Base-by-base conservation (phyloP, 768 basidiomycete species). In the Pleurotus ostreatus region DNA sequence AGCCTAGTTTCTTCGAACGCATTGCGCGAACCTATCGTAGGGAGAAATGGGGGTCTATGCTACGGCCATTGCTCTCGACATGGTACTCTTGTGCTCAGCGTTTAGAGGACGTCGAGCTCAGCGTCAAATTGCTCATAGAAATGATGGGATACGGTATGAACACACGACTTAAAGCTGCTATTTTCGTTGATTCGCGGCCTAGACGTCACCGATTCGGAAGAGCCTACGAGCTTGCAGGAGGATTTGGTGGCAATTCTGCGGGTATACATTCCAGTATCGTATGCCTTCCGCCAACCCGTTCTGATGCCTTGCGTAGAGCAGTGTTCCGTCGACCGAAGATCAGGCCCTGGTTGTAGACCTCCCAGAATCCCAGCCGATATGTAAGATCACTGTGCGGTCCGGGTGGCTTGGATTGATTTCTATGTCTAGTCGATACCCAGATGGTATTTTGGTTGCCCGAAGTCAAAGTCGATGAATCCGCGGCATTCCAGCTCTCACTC, bases 1-100 rank as follows among this genome's bases (percentile, higher is more conserved):
- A 44, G n/a, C 3, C n/a, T 22, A 95, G 92, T 46, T 98, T 96
- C 72, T 93, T 94, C 68, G 95, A 96, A 65, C 85, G 94, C 12
- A 96, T 98, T 57, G 87, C 89, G 1, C 88, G 84, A 67, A 89
- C 86, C 0, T 98, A 97, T 65, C 83, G 89, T n/a, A 76, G 82
- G 49, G 94, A 98, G 68, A 76, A 80, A 49, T 98, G 94, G 94
- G 74, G 76, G 7, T 66, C 79, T 0, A 80, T 97, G 72, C 77
- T 96, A 13, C 78, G 78, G 47, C 84, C 91, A 6, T 80, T 97
- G 9, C 75, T 95, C 44, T 74, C 77, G 38, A 84, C 85, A 37
- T 94, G 92, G 90, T 91, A 91, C 70, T 77, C 84, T 2, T 95
- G 91, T 67, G 89, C 90, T 1, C 86, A 87, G 66, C 81, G 81